Conservation (phyloP, 345 rosid genomes). For the Rhodomyrtus tomentosa region DNA sequence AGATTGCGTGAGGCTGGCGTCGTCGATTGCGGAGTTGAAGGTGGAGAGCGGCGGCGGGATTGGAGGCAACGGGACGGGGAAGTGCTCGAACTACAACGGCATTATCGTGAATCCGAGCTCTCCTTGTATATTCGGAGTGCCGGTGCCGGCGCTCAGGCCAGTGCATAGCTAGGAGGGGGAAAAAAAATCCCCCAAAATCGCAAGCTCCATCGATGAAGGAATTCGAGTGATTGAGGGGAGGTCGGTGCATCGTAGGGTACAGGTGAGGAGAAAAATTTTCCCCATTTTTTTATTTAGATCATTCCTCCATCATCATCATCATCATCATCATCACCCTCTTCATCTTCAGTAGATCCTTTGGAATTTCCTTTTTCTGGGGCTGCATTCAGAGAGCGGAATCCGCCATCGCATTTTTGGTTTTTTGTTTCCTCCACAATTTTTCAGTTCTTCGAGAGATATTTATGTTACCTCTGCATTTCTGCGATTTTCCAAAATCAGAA, state of each 20-base stretch:
- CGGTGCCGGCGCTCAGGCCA: constrained; percentile 4
- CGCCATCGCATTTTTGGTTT: background rate
- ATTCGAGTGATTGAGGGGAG: background rate
- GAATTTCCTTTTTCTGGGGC: background rate
- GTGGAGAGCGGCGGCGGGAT: background rate
- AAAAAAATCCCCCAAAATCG: background rate
- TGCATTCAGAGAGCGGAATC: background rate
- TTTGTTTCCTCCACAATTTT: too few relatives aligned
- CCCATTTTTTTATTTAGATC: background rate
- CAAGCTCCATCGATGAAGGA: background rate
- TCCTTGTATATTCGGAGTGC: constrained; percentile 1
- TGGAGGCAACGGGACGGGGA: background rate
- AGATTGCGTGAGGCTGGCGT: background rate
- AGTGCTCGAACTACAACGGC: background rate
- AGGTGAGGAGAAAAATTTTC: background rate
- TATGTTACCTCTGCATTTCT: background rate
- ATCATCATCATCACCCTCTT: background rate
- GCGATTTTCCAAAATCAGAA: background rate
- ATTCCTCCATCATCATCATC: background rate
- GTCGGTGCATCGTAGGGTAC: background rate
- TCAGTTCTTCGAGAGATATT: background rate
- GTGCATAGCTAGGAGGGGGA: background rate
- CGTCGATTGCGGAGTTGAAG: background rate
- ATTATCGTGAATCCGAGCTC: background rate
- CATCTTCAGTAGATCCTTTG: background rate